Evolutionary conservation across 176 grass and related monocot genomes (phyloP).

Genomic region (Lolium perenne): DNA sequence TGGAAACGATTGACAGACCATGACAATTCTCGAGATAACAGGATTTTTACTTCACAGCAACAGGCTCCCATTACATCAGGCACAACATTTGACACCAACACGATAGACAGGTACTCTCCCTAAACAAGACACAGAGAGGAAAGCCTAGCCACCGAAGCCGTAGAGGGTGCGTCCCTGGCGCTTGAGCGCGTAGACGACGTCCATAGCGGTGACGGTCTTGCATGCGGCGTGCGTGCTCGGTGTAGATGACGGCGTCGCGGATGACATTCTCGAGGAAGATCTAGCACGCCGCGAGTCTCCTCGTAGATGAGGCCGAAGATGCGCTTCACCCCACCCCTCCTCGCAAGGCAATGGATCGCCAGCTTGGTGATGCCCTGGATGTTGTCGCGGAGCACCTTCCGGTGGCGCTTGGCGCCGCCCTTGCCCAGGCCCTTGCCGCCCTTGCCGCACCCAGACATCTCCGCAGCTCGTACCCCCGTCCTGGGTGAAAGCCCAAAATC

Average conservation of each 20-base stretch:
- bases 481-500: too few species aligned
- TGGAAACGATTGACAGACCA: neutral
- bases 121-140: neutral
- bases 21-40: neutral
- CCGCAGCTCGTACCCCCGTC: too few species aligned
- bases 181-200: constrained; percentile 79
- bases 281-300: too few species aligned
- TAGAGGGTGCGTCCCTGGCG: constrained; percentile 77
- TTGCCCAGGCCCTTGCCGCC: constrained; percentile 52
- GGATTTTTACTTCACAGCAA: neutral
- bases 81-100: neutral
- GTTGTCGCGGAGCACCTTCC: constrained; percentile 55
- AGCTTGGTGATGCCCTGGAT: constrained; percentile 61
- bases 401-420: constrained; percentile 43
- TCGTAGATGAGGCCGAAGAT: too few species aligned
- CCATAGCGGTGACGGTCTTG: constrained; percentile 83
- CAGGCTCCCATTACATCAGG: neutral
- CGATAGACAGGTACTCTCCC: neutral
- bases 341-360: constrained; percentile 21
- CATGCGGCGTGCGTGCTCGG: constrained; percentile 66
- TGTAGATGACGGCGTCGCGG: constrained; percentile 78
- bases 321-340: too few species aligned
- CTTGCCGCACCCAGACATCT: constrained; percentile 31
- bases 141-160: constrained; percentile 59
- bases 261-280: constrained; percentile 39